These are phyloP conservation scores for Lentinula sp. DNA, from an alignment of 768 basidiomycete genomes.

Conservation along the genomic window DNA sequence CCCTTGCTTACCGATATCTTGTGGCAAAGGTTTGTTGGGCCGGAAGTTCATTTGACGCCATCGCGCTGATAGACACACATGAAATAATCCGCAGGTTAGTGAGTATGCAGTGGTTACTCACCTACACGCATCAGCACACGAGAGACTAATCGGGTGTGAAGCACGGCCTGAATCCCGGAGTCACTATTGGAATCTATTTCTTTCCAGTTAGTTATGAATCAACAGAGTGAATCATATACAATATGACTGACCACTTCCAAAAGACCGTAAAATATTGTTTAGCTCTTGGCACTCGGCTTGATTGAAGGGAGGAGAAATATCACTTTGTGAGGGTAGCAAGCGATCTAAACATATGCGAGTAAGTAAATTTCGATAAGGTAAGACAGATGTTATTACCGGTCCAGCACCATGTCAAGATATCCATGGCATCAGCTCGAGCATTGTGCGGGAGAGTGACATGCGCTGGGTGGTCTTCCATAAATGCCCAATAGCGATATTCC, in stretches of 20 bases:
- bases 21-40: conserved; percentile 59
- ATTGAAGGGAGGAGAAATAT: conserved; percentile 59
- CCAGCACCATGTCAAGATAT: conserved; percentile 76
- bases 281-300: conserved; percentile 77
- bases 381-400: conserved; percentile 39
- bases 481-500: conserved; percentile 80
- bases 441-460: conserved; percentile 52
- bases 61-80: conserved; percentile 33
- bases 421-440: conserved; percentile 63
- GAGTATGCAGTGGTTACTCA: conserved; percentile 24
- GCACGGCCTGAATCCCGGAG: conserved; percentile 36
- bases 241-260: conserved; percentile 18
- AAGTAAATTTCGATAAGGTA: neutral
- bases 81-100: neutral
- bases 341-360: conserved; percentile 41
- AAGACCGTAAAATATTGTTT: conserved; percentile 48
- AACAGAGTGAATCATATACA: neutral
- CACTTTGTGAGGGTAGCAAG: conserved; percentile 53
- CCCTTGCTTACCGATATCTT: conserved; percentile 30
- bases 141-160: conserved; percentile 60
- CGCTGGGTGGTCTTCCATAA: conserved; percentile 73
- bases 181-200: conserved; percentile 22
- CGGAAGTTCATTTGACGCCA: conserved; percentile 72
- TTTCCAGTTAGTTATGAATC: neutral
- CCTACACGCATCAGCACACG: conserved; percentile 65